Base-by-base conservation (phyloP, 208 protist genomes). In the Tritrichomonas musculus region DNA sequence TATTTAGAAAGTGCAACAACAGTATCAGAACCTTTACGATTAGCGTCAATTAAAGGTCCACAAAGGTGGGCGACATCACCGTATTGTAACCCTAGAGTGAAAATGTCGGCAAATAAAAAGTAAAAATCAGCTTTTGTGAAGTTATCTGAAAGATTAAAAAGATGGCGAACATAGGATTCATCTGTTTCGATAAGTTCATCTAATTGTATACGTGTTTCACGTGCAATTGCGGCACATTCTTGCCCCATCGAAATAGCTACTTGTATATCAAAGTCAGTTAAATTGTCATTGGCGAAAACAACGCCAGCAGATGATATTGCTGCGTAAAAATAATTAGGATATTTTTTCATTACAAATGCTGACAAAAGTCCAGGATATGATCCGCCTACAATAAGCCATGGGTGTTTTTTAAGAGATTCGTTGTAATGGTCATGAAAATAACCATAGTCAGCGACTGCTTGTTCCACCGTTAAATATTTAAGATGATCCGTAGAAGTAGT, bases 281-380 rank as follows among this genome's bases (percentile, higher is more conserved):
- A 39, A 57, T 88, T 39, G 47, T 88, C 41, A 57, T 11, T 60
- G 0, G 77, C 77, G 9, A 53, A 50, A 39, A 88, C 14, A 36
- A 88, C 77, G 17, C 77, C 77, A n/a, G 77, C 44, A 57, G 77
- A 88, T 39, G 77, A 88, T 39, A 57, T 60, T 8, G 77, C 77
- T 22, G 77, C 77, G 5, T 33, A 44, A n/a, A 88, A 88, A 39
- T 88, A 27, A 57, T 53, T 30, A 20, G 77, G 77, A 57, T 55
- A 88, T 60, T 20, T 25, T 11, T 88, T 47, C 39, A 41, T 25
- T 22, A 39, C 17, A n/a, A 55, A 36, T 20, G 77, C 77, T 53
- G 77, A 88, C 3, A 88, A n/a, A 57, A 88, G 77, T 4, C 77
- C 77, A 57, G 77, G 77, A 57, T 88, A 88, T 14, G 77, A 88